Evolutionary conservation across 2,329 filamentous ascomycete species (phyloP).

Genomic region (Pleurostoma richardsiae): DNA sequence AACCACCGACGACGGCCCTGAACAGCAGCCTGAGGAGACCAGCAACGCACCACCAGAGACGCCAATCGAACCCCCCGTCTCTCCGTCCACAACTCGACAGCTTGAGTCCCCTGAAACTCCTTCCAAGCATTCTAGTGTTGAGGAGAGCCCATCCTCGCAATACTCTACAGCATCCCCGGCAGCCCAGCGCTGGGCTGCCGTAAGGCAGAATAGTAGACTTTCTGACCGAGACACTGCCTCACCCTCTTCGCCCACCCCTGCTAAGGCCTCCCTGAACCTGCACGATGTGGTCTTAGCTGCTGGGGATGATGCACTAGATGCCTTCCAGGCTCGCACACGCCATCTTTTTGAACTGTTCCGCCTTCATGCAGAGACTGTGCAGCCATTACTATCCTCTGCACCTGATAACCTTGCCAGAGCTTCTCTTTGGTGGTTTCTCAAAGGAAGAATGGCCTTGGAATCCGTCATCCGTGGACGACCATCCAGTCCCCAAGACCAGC

Average conservation of each 20-base stretch:
- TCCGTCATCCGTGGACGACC: constrained; percentile 61
- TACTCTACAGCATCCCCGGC: constrained; percentile 17
- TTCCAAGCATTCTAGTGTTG: constrained; percentile 14
- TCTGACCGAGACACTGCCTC: constrained; percentile 14
- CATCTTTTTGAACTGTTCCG: constrained; percentile 74
- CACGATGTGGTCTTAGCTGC: constrained; percentile 37
- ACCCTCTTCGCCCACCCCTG: constrained; percentile 8
- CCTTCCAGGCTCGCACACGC: constrained; percentile 65
- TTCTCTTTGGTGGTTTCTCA: constrained; percentile 85
- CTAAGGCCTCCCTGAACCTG: constrained; percentile 28
- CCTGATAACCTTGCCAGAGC: constrained; percentile 66
- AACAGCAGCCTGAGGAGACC: constrained; percentile 20
- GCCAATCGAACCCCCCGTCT: constrained; percentile 15
- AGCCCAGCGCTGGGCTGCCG: constrained; percentile 16
- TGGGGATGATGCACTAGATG: constrained; percentile 61
- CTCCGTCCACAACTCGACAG: constrained; percentile 2
- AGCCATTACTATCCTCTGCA: constrained; percentile 58
- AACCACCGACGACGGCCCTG: constrained; percentile 22
- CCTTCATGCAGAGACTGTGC: constrained; percentile 69
- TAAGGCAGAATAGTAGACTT: constrained; percentile 16
- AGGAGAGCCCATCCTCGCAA: constrained; percentile 34
- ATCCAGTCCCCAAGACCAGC: constrained; percentile 44
- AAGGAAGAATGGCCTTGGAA: constrained; percentile 73
- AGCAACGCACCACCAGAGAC: constrained; percentile 10
- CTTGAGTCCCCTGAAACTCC: constrained; percentile 12